A percentile compares a stretch with the other conserved stretches of the same genome.
Conservation (phyloP, 2,329 filamentous ascomycete genomes). For the Penicillium sp. region DNA sequence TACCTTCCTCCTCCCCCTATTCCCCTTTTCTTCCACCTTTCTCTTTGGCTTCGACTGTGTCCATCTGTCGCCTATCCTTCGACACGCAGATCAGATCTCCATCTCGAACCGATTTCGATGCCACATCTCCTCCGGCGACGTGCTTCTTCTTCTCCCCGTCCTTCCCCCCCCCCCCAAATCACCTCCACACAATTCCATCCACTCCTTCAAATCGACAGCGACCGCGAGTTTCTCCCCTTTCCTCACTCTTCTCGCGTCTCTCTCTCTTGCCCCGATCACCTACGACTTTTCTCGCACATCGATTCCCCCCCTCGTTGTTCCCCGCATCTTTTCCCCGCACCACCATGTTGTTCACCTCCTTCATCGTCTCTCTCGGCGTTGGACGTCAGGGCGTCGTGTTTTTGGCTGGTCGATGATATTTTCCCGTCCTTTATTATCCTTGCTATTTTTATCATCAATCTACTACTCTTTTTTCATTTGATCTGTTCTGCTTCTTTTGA, state of each 20-base stretch:
- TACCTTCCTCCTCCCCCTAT: neutral
- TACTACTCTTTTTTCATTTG: neutral
- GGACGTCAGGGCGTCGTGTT: constrained; percentile 47
- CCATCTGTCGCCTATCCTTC: neutral
- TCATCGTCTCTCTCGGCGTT: constrained; percentile 43
- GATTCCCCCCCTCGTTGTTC: constrained; percentile 22
- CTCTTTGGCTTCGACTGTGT: neutral
- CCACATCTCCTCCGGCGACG: neutral
- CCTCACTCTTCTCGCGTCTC: constrained; percentile 18
- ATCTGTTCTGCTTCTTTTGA: neutral
- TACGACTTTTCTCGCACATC: constrained; percentile 9
- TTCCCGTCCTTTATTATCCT: constrained; percentile 18
- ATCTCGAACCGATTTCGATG: neutral
- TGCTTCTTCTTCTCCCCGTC: neutral
- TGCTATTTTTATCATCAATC: constrained; percentile 22
- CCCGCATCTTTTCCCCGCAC: constrained; percentile 6
- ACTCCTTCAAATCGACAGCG: constrained; percentile 29
- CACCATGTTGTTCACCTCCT: constrained; percentile 24
- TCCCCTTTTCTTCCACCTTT: neutral
- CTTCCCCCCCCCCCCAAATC: neutral
- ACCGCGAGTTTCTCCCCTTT: constrained; percentile 24
- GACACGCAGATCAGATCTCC: neutral
- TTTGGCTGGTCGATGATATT: constrained; percentile 42
- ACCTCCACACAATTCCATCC: constrained; percentile 7
- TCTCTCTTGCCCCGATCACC: neutral